Evolutionary conservation across 2,329 filamentous ascomycete genomes (phyloP), one percentile per base, ranked within the genome.

Genomic region (Lizonia empirigonia): DNA sequence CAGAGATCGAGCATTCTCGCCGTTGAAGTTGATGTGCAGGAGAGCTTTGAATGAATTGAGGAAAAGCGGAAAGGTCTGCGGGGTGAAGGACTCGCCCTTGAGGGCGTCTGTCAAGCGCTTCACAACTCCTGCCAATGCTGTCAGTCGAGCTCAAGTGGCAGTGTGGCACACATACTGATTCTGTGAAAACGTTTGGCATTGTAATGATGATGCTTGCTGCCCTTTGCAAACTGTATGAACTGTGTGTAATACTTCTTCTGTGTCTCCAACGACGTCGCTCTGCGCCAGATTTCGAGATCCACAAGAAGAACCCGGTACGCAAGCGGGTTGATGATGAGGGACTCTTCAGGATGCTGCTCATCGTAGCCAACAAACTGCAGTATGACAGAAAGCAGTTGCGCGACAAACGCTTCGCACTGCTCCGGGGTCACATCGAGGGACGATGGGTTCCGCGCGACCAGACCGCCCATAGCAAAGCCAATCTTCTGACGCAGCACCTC

Each of bases 231-330:
- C 0, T 87, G 88, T 55, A 88, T 80, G 65, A 97, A 97, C 69
- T 99, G 94, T 54, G 87, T 86, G 74, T 97, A 97, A 74, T 97
- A 99, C 19, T 97, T 79, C 63, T 89, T 87, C 67, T 97, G 91
- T 0, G 92, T 90, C 15, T 86, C 81, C 5, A 85, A 70, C 26
- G 89, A 87, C 18, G 89, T 89, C 10, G 70, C 67, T 72, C 85
- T 87, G 58, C 93, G 85, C 94, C 94, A 99, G 16, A 93, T 88
- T 64, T 97, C 93, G 59, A 95, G 85, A 72, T 99, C 94, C 45
- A 97, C 90, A 22, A 99, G 80, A 15, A 99, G 79, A 26, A 96
- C 87, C 36, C 94, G 87, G 73, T 97, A 99, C 4, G 93, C 94
- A 55, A 99, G 81, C 0, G 94, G 93, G 64, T 99, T 99, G 61